Evolutionary conservation across 306 rosid genomes (phyloP).

Genomic region (Lotus japonicus): DNA sequence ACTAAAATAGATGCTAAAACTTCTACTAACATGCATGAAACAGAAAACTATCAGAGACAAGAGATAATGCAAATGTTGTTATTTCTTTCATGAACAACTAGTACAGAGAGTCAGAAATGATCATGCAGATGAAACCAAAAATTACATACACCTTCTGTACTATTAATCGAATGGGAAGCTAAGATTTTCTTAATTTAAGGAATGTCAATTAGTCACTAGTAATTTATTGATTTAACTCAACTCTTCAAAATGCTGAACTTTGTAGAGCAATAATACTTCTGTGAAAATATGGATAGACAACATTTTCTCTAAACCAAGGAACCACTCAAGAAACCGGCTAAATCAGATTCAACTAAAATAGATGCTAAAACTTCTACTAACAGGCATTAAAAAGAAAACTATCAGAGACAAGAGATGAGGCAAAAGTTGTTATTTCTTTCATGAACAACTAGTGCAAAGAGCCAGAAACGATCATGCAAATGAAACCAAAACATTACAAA

Average conservation of each 20-base stretch:
- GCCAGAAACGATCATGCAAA: not conserved
- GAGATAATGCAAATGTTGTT: conserved; percentile 19
- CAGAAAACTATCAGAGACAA: not conserved
- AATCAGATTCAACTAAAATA: not conserved
- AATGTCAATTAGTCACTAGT: too few species aligned
- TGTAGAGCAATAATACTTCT: too few species aligned
- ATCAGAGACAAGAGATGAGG: not conserved
- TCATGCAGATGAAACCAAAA: conserved; percentile 18
- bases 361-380: not conserved
- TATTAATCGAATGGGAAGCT: too few species aligned
- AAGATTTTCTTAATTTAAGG: too few species aligned
- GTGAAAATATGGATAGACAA: too few species aligned
- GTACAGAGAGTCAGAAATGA: conserved; percentile 3
- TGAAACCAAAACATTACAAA: conserved; percentile 21
- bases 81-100: conserved; percentile 21
- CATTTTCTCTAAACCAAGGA: too few species aligned
- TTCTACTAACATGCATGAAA: not conserved
- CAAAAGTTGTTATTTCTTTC: conserved; percentile 20
- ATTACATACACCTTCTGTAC: conserved; percentile 13
- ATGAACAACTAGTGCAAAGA: conserved; percentile 22
- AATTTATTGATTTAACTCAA: too few species aligned
- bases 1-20: not conserved
- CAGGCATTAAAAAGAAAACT: not conserved
- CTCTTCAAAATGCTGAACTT: too few species aligned
- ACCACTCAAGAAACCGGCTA: too few species aligned